phyloP scores from a whole-genome alignment of 2,329 filamentous ascomycete genomes.

The Simplicillium aogashimaense region DNA sequence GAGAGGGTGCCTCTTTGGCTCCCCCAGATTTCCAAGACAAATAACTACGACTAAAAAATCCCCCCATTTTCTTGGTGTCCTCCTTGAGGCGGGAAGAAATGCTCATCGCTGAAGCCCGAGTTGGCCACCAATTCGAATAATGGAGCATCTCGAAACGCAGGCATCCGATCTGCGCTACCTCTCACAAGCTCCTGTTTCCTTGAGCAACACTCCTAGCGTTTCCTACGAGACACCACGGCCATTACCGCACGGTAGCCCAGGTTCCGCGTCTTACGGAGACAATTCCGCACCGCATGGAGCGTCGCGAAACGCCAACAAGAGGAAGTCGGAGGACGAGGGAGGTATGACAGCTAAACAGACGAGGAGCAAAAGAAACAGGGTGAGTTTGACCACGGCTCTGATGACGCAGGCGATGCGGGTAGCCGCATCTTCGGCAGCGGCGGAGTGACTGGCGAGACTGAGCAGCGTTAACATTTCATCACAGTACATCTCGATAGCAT shows the following conservation, averaged over 20 bases:
- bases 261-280: slow-evolving; percentile 34
- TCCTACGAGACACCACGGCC: slow-evolving; percentile 21
- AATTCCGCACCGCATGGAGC: slow-evolving; percentile 32
- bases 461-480: slow-evolving; percentile 8
- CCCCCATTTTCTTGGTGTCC: too few relatives aligned
- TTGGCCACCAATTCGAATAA: slow-evolving; percentile 11
- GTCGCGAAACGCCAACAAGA: slow-evolving; percentile 19
- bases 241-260: slow-evolving; percentile 21
- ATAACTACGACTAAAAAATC: too few relatives aligned
- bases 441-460: not conserved
- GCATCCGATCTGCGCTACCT: slow-evolving; percentile 44
- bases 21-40: too few relatives aligned
- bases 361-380: slow-evolving; percentile 50
- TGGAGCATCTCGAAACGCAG: slow-evolving; percentile 46
- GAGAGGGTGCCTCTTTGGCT: too few relatives aligned
- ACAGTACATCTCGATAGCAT: slow-evolving; percentile 52
- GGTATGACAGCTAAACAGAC: slow-evolving; percentile 33
- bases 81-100: too few relatives aligned
- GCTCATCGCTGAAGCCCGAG: too few relatives aligned
- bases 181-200: slow-evolving; percentile 23
- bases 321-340: slow-evolving; percentile 31
- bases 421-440: not conserved
- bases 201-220: slow-evolving; percentile 18
- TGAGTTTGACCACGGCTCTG: slow-evolving; percentile 21
- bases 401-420: slow-evolving; percentile 1